Base-by-base conservation (phyloP, 2,329 filamentous ascomycete species). In the Exophiala xenobiotica region DNA sequence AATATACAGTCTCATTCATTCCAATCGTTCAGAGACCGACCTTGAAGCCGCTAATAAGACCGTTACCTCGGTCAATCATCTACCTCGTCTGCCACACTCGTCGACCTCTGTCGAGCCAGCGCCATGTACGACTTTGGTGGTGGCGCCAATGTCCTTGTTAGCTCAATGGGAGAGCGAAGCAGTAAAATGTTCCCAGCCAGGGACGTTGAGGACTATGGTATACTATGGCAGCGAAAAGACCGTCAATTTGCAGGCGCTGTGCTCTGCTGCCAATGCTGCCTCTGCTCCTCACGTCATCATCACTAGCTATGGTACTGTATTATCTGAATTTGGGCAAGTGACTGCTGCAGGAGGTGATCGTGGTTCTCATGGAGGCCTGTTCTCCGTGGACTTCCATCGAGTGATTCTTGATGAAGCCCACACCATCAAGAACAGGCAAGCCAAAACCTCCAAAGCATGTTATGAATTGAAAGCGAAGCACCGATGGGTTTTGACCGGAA, bases 61-160 rank as follows among this genome's bases (percentile, higher is more conserved):
- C 31, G 55, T 65, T 12, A 61, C 65, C 3, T 79, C 77, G 3
- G 75, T 87, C 18, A 83, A 82, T 57, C 74, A 78, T 38, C 74
- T 93, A 4, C 78, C 83, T 5, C 78, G 83, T 46, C 68, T 89
- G 9, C 79, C 81, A 1, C 78, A 77, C 35, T 78, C 74, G 24
- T 79, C 81, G 12, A 68, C 76, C 7, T 72, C 74, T 1, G 72
- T 90, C 3, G 77, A 87, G 40, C 68, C 78, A 46, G 93, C 91
- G 1, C 91, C 90, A 0, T 88, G 86, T 65, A 97, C 93, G 0
- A 99, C 93, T 0, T 74, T 99, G 2, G 92, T 99, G 0, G 80
- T 99, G n/a, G 93, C 93, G 0, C 93, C 93, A 1, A 97, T 96
- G 84, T 97, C 93, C 7, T 76, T 99, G 2, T 78, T 99, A n/a